Evolutionary conservation across 306 rosid species (phyloP), one percentile per base, ranked within the genome.

Genomic region (Vicia villosa): DNA sequence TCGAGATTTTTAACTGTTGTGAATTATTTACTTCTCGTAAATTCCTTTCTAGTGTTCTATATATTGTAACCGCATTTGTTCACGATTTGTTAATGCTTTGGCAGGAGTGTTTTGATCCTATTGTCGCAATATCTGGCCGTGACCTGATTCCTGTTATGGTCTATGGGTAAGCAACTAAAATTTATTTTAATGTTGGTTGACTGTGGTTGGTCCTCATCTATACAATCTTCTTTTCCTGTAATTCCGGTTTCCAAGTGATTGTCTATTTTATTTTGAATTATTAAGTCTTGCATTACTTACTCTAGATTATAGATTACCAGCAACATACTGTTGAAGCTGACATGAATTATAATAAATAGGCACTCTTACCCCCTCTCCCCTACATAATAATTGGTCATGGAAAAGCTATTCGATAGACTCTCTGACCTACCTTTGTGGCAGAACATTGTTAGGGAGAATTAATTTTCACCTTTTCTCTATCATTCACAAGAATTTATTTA

Each of bases 71-170:
- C 68, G 41, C 70, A 61, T 62, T 75, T 6, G 40, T 15, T 49
- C 69, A 51, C 66, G 40, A 4, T 71, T 37, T 74, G 36, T 55
- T 15, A 65, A 37, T 77, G 80, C 60, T 69, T 88, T 79, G 57
- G 63, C 92, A 91, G 99, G 99, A 95, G 76, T 91, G 99, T 74
- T 95, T 95, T 86, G 99, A 95, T 72, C 99, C 99, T 74, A 95
- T 95, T 69, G 96, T 95, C 80, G 97, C 99, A 41, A 12, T 67
- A 62, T 95, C 99, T 15, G 99, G 99, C 57, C 97, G 99, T 69
- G 99, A 95, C 80, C 71, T 95, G 86, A 95, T 95, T 77, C 99
- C 99, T 66, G 97, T 95, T 47, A 95, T 95, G 99, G 97, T 95
- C 46, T 95, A 95, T 4, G 99, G 99, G 99, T 95, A 73, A 84